Evolutionary conservation across 2,329 filamentous ascomycete genomes (phyloP).

Genomic region (Monilinia vaccinii-corymbosi): DNA sequence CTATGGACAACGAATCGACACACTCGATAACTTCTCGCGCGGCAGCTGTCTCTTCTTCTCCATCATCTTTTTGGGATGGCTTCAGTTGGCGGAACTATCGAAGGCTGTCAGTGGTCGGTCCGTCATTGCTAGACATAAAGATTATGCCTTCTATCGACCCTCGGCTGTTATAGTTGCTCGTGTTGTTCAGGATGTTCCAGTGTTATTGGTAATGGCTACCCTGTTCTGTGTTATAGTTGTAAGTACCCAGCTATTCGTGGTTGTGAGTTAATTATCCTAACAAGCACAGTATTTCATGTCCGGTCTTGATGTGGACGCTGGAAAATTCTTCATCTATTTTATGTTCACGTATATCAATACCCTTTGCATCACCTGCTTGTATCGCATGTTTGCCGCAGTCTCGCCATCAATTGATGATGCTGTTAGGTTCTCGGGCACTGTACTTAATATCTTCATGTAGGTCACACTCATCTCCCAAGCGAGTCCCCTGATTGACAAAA

Average conservation of each 20-base stretch:
- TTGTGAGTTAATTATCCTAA: background rate
- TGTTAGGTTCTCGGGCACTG: conserved; percentile 54
- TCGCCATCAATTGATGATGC: conserved; percentile 58
- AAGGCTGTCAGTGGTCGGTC: conserved; percentile 63
- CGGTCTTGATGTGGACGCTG: conserved; percentile 45
- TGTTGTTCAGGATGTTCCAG: conserved; percentile 53
- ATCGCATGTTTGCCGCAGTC: conserved; percentile 58
- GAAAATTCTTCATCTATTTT: conserved; percentile 58
- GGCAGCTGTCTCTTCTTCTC: conserved; percentile 59
- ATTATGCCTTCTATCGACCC: conserved; percentile 62
- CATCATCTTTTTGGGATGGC: conserved; percentile 57
- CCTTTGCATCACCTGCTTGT: conserved; percentile 53
- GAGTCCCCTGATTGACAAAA: background rate
- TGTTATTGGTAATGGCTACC: conserved; percentile 48
- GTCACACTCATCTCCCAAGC: background rate
- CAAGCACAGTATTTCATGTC: conserved; percentile 49
- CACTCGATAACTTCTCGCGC: conserved; percentile 52
- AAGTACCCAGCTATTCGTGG: background rate
- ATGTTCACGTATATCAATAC: conserved; percentile 56
- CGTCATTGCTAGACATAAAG: conserved; percentile 58
- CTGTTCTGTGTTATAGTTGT: conserved; percentile 47
- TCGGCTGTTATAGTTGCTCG: conserved; percentile 56
- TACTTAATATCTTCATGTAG: conserved; percentile 48
- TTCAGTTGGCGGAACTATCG: conserved; percentile 71
- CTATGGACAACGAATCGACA: conserved; percentile 54